phyloP scores from a whole-genome alignment of 177 flowering plant species.

The Tripterygium wilfordii region DNA sequence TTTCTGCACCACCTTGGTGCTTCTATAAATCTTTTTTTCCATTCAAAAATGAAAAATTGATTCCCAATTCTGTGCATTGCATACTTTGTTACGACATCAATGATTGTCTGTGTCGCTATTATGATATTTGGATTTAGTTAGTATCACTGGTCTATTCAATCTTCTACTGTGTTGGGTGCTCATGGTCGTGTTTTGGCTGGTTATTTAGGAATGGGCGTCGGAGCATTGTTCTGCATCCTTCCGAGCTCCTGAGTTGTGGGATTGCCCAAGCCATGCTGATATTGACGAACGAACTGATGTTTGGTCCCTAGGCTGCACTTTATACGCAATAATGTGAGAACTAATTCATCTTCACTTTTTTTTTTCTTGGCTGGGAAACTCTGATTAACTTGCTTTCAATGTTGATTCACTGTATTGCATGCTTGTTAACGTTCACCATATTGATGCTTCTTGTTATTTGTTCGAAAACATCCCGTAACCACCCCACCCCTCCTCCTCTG shows the following conservation, averaged over 20 bases:
- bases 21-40: too few relatives aligned
- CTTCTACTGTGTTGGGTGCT: conserved; percentile 8
- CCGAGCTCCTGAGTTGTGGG: conserved; percentile 98
- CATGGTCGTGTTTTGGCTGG: conserved; percentile 5
- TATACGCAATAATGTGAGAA: conserved; percentile 88
- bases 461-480: too few relatives aligned
- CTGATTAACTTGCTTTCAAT: too few relatives aligned
- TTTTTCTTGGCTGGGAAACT: background rate
- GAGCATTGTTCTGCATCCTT: conserved; percentile 94
- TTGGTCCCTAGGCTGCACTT: conserved; percentile 96
- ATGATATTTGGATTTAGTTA: too few relatives aligned
- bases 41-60: too few relatives aligned
- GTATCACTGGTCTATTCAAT: background rate
- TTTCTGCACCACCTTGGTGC: too few relatives aligned
- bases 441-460: too few relatives aligned
- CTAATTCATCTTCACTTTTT: background rate
- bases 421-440: too few relatives aligned
- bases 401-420: background rate
- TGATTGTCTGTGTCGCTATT: too few relatives aligned
- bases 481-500: too few relatives aligned
- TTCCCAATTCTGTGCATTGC: too few relatives aligned
- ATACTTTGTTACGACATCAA: too few relatives aligned
- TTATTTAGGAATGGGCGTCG: conserved; percentile 91
- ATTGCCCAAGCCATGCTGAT: conserved; percentile 88
- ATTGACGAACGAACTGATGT: conserved; percentile 95